Evolutionary conservation across 2,329 filamentous ascomycete genomes (phyloP).

Genomic region (Oidium heveae): DNA sequence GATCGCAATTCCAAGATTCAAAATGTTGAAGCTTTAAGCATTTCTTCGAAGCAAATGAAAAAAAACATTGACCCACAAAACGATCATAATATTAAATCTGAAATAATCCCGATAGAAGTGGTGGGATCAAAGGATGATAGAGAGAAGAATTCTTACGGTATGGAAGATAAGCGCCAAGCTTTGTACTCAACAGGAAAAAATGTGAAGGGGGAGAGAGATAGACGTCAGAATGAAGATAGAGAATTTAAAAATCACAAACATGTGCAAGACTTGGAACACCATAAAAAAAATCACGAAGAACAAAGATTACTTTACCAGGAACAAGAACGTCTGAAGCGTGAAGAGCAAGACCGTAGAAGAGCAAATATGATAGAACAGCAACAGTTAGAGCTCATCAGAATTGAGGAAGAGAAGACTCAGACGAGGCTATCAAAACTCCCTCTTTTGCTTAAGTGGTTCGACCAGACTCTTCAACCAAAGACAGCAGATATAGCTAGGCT

Average conservation of each 20-base stretch:
- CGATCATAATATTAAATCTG: background rate
- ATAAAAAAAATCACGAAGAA: slow-evolving; percentile 11
- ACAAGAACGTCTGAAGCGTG: slow-evolving; percentile 14
- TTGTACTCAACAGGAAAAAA: background rate
- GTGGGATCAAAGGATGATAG: background rate
- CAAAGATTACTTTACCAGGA: slow-evolving; percentile 13
- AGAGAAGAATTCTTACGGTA: background rate
- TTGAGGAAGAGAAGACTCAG: slow-evolving; percentile 28
- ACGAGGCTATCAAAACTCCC: slow-evolving; percentile 30
- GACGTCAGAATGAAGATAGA: background rate
- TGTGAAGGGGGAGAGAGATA: background rate
- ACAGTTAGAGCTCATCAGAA: slow-evolving; percentile 21
- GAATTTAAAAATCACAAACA: background rate
- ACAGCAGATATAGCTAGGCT: slow-evolving; percentile 23
- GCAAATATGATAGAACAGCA: slow-evolving; percentile 16
- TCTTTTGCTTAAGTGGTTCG: slow-evolving; percentile 34
- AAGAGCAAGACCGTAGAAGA: slow-evolving; percentile 16
- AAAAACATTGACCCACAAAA: background rate
- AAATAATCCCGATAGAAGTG: background rate
- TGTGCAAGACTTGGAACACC: background rate
- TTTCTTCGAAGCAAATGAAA: background rate
- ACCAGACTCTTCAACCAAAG: slow-evolving; percentile 25
- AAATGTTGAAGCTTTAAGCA: too few species aligned
- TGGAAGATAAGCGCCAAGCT: background rate
- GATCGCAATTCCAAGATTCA: too few species aligned